A percentile compares a stretch with the other conserved stretches of the same genome.
These are phyloP conservation scores for Rhypophila decipiens DNA, from an alignment of 495 filamentous ascomycete genomes.

Conservation along the genomic window DNA sequence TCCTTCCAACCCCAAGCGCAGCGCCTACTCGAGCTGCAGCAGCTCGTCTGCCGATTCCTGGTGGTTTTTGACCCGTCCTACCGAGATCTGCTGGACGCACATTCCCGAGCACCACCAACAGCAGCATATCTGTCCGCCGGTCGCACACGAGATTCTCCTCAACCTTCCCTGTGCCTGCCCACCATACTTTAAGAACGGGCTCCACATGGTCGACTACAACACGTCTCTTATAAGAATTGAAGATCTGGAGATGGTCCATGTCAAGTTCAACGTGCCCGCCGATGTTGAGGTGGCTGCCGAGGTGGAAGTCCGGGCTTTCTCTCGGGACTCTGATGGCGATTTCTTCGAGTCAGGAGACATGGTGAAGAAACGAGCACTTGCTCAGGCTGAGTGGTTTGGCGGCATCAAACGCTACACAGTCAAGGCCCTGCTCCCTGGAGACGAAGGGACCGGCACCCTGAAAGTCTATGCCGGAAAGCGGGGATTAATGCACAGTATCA, in stretches of 20 bases:
- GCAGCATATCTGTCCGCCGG: conserved; percentile 87
- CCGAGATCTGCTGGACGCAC: conserved; percentile 90
- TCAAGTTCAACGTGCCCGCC: conserved; percentile 76
- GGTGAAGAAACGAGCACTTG: conserved; percentile 75
- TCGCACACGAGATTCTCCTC: conserved; percentile 75
- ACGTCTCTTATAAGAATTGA: conserved; percentile 82
- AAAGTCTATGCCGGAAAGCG: conserved; percentile 92
- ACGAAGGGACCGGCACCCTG: conserved; percentile 79
- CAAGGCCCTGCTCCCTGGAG: conserved; percentile 83
- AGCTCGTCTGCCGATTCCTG: conserved; percentile 70
- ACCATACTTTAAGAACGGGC: conserved; percentile 73
- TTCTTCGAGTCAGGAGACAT: conserved; percentile 88
- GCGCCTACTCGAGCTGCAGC: conserved; percentile 64
- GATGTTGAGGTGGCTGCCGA: conserved; percentile 94
- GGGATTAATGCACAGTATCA: conserved; percentile 91
- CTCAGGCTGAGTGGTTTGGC: conserved; percentile 84
- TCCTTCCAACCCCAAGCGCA: conserved; percentile 77
- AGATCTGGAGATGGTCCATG: conserved; percentile 83
- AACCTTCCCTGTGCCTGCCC: conserved; percentile 81
- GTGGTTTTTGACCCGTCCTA: conserved; percentile 85
- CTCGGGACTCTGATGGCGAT: conserved; percentile 81
- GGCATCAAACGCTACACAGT: conserved; percentile 86
- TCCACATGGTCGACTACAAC: conserved; percentile 82
- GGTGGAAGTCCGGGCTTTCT: conserved; percentile 75
- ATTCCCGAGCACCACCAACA: conserved; percentile 77